phyloP scores from a whole-genome alignment of 2,329 filamentous ascomycete species.

The Hymenoscyphus repandus region DNA sequence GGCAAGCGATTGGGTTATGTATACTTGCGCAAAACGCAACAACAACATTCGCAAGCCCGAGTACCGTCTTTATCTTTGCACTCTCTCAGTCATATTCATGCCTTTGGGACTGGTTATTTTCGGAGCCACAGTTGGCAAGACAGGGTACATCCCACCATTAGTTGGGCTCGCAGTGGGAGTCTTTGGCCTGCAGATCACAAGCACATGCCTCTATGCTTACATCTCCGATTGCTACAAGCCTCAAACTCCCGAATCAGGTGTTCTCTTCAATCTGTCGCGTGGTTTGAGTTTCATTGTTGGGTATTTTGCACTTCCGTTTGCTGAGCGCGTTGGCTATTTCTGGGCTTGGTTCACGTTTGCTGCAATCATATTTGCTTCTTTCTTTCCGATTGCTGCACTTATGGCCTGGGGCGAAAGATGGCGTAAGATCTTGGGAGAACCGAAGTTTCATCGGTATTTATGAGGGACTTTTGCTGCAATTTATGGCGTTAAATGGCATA shows the following conservation, averaged over 20 bases:
- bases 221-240: conserved; percentile 27
- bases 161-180: conserved; percentile 24
- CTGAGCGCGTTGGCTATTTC: conserved; percentile 16
- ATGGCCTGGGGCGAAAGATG: conserved; percentile 26
- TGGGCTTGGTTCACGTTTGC: conserved; percentile 27
- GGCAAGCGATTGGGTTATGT: conserved; percentile 23
- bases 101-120: conserved; percentile 27
- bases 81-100: conserved; percentile 26
- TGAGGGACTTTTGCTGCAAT: conserved; percentile 2
- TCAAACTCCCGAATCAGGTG: conserved; percentile 25
- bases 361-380: conserved; percentile 18
- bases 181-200: conserved; percentile 27
- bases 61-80: conserved; percentile 25
- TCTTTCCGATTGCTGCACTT: conserved; percentile 20
- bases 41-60: conserved; percentile 25
- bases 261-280: conserved; percentile 24
- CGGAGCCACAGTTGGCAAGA: conserved; percentile 23
- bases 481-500: too few relatives aligned
- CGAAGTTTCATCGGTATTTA: conserved; percentile 22
- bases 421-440: conserved; percentile 18
- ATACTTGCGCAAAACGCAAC: conserved; percentile 16
- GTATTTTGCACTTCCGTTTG: conserved; percentile 25
- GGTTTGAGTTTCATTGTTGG: conserved; percentile 27
- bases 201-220: conserved; percentile 27
- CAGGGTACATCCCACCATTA: conserved; percentile 19